These are phyloP conservation scores for Arbutus unedo DNA, from an alignment of 148 eudicot species.

Conservation along the genomic window DNA sequence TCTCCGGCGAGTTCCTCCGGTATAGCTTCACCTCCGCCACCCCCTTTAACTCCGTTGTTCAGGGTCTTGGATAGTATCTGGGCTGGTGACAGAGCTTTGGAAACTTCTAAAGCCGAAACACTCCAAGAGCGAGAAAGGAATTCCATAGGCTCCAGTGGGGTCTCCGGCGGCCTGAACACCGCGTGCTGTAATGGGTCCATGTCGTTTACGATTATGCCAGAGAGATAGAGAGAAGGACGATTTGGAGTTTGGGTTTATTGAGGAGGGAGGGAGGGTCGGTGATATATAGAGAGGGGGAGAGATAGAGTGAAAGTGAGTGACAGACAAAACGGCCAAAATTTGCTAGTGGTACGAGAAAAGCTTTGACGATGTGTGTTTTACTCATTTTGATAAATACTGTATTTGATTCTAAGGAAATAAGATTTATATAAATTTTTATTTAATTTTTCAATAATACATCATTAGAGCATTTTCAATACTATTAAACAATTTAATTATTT, in stretches of 20 bases:
- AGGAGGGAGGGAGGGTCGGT: background rate
- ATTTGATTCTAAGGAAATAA: background rate
- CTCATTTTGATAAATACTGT: background rate
- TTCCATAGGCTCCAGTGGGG: conserved; percentile 89
- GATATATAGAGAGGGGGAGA: background rate
- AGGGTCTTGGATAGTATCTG: conserved; percentile 28
- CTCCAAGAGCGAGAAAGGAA: conserved; percentile 94
- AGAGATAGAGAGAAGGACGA: background rate
- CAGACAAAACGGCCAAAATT: background rate
- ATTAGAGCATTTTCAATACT: no score
- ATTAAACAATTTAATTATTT: no score
- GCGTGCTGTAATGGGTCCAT: conserved; percentile 31
- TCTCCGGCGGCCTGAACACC: conserved; percentile 66
- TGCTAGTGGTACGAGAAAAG: background rate
- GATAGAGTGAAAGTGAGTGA: background rate
- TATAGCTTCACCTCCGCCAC: conserved; percentile 27
- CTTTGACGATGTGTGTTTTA: background rate
- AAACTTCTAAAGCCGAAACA: conserved; percentile 64
- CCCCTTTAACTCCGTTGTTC: background rate
- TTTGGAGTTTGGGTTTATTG: conserved; percentile 8
- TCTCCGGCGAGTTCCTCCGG: conserved; percentile 50
- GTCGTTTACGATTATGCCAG: background rate
- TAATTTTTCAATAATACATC: no score
- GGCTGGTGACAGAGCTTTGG: conserved; percentile 58
- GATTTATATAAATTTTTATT: background rate